These are phyloP conservation scores for Suhomyces vadensis DNA, from an alignment of 805 yeast genomes.

Conservation along the genomic window DNA sequence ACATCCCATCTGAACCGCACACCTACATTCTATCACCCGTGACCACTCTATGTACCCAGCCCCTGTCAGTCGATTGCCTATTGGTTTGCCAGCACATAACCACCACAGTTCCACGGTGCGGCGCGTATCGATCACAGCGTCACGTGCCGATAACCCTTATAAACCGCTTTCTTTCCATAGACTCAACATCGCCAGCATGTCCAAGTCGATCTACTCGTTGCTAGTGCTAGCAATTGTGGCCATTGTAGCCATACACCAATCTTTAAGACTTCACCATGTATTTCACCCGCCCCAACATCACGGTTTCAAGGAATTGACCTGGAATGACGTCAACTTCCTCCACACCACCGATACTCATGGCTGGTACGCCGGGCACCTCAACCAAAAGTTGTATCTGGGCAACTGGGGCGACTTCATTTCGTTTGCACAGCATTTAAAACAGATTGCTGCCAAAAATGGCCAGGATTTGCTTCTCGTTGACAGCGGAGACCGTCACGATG, in stretches of 20 bases:
- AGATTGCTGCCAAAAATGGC: slow-evolving; percentile 42
- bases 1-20: too few relatives aligned
- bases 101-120: too few relatives aligned
- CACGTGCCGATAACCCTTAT: slow-evolving; percentile 2
- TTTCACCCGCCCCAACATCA: too few relatives aligned
- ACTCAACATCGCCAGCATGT: background rate
- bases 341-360: slow-evolving; percentile 98
- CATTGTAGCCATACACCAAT: background rate
- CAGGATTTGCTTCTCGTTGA: slow-evolving; percentile 77
- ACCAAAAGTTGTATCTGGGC: slow-evolving; percentile 73
- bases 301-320: slow-evolving; percentile 13
- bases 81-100: too few relatives aligned
- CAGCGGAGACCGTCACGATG: slow-evolving; percentile 93
- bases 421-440: slow-evolving; percentile 55
- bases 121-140: background rate
- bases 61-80: too few relatives aligned
- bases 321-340: slow-evolving; percentile 79
- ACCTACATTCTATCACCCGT: too few relatives aligned
- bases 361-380: slow-evolving; percentile 89
- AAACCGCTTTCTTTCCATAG: background rate
- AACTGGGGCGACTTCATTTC: slow-evolving; percentile 92
- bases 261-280: background rate
- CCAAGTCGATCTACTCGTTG: background rate
- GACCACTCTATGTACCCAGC: too few relatives aligned
- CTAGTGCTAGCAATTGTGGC: slow-evolving; percentile 1